Evolutionary conservation across 192 early-diverging fungal species (phyloP).

Genomic region (Mortierella alpina): DNA sequence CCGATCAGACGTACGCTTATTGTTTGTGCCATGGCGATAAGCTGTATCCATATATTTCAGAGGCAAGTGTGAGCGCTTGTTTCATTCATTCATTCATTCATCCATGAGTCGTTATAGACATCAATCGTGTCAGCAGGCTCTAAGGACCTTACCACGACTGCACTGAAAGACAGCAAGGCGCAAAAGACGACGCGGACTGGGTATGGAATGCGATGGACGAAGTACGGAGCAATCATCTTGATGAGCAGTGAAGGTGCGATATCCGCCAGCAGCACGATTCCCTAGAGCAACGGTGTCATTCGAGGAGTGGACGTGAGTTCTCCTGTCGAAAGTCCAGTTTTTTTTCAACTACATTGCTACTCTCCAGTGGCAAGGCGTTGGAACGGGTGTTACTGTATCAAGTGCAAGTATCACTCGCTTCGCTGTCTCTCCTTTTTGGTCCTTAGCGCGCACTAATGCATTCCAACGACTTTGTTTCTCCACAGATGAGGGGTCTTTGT

Average conservation of each 20-base stretch:
- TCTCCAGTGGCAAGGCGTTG: too few species aligned
- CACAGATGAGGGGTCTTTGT: too few species aligned
- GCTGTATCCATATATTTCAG: conserved; percentile 9
- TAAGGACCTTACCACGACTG: conserved; percentile 22
- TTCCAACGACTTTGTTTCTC: too few species aligned
- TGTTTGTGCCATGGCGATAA: conserved; percentile 37
- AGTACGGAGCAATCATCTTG: conserved; percentile 57
- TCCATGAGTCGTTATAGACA: not conserved
- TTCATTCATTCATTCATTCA: not conserved
- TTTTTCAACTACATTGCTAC: too few species aligned
- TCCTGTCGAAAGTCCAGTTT: too few species aligned
- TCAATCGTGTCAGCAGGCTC: not conserved
- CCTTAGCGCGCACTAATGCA: too few species aligned
- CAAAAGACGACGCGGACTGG: conserved; percentile 18
- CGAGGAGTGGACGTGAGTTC: not conserved
- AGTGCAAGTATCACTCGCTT: too few species aligned
- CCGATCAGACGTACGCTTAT: conserved; percentile 32
- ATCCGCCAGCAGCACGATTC: conserved; percentile 56
- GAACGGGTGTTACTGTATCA: too few species aligned
- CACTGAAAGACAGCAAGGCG: conserved; percentile 32
- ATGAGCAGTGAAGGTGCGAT: conserved; percentile 54
- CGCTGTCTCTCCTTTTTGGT: too few species aligned
- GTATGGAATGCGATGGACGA: conserved; percentile 42
- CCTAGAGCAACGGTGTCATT: conserved; percentile 9
- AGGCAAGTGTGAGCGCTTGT: not conserved